Evolutionary conservation across 2,329 filamentous ascomycete species (phyloP), one percentile per base, ranked within the genome.

Genomic region (Diplodia scrobiculata): DNA sequence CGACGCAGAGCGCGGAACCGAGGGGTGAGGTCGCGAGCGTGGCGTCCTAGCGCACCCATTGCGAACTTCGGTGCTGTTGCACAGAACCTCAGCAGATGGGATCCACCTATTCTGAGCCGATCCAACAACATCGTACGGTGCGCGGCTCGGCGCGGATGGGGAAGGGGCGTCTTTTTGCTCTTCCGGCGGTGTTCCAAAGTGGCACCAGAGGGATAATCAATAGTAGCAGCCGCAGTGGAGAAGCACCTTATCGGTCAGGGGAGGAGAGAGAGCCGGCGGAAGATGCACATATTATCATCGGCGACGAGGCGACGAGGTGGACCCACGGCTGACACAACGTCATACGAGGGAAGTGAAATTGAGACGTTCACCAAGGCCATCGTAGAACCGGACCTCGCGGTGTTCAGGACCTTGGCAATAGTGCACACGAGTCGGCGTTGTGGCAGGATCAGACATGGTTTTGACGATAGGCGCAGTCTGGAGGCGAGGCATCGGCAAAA

Each of bases 31-130:
- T 10, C n/a, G 41, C 9, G 13, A 19, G 6, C 17, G 2, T 9
- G 2, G 41, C 41, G 6, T 10, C 1, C 13, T n/a, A 45, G n/a
- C 17, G 41, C 41, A n/a, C 41, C 25, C 17, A 45, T 19, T 19
- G 41, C 41, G 41, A 45, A 45, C 41, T 45, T 45, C 41, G 41
- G 41, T 7, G 41, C 41, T 19, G 7, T 9, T 45, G n/a, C 9
- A n/a, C 17, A 45, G 41, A 29, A 6, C 2, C 48, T 51, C 21
- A 51, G 48, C 25, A 51, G 25, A 51, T 27, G 25, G 32, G 48
- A n/a, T 29, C 48, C 48, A 51, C 29, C 29, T 29, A 29, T 51
- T 51, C 25, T 51, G 48, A 51, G 48, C 48, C 29, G 48, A 51
- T 29, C 27, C 3, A 17, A 51, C 48, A 27, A 4, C 48, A 51